phyloP scores from a whole-genome alignment of 2,329 filamentous ascomycete genomes.

The Colletotrichum tofieldiae region DNA sequence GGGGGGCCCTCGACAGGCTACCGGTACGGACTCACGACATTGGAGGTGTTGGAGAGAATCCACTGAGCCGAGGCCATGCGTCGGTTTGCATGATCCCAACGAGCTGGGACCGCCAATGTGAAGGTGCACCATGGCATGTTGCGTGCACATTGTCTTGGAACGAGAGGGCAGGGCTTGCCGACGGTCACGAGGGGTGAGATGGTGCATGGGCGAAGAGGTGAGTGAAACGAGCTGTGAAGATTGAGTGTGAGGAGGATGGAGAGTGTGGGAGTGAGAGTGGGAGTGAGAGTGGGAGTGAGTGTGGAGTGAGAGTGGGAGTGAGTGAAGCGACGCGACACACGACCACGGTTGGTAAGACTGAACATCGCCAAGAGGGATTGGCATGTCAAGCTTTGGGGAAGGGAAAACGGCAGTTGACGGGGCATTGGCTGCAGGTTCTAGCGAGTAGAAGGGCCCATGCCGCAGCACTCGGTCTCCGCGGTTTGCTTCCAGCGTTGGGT shows the following conservation, averaged over 20 bases:
- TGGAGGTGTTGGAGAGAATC: background rate
- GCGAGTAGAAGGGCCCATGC: too few relatives aligned
- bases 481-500: too few relatives aligned
- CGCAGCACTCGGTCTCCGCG: too few relatives aligned
- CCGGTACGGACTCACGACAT: background rate
- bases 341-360: background rate
- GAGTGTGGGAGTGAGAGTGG: too few relatives aligned
- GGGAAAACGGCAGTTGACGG: slow-evolving; percentile 6
- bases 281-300: background rate
- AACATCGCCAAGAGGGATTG: background rate
- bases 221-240: background rate
- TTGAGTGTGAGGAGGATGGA: background rate
- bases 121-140: background rate
- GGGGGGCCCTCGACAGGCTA: background rate
- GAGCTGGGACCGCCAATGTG: background rate
- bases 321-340: background rate
- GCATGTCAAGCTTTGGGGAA: background rate
- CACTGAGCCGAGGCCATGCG: slow-evolving; percentile 16
- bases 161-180: background rate
- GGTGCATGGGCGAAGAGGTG: background rate
- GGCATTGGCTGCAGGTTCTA: slow-evolving; percentile 6
- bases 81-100: background rate
- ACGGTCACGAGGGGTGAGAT: slow-evolving; percentile 5
- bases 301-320: background rate
- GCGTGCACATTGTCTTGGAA: slow-evolving; percentile 9